phyloP scores from a whole-genome alignment of 2,329 filamentous ascomycete species.

The Apiospora kogelbergensis region DNA sequence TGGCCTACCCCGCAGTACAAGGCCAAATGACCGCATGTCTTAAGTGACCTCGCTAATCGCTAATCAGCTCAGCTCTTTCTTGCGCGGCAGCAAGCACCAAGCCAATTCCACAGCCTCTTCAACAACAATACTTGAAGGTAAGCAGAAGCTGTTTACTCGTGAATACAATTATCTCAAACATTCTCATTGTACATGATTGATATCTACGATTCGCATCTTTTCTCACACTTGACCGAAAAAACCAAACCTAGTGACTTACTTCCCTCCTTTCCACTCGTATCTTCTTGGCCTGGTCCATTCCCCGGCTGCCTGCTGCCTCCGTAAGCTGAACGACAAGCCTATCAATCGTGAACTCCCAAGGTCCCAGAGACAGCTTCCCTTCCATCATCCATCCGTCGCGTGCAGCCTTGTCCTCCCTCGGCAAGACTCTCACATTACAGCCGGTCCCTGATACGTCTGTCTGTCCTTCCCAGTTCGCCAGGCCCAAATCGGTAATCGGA shows the following conservation, averaged over 20 bases:
- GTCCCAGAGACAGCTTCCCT: not conserved
- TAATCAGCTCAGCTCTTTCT: not conserved
- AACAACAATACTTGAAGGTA: not conserved
- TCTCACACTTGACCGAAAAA: not conserved
- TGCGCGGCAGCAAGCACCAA: not conserved
- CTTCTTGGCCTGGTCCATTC: not conserved
- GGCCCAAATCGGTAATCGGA: not conserved
- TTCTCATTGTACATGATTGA: not conserved
- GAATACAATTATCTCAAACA: not conserved
- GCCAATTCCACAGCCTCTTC: not conserved
- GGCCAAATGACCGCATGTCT: constrained; percentile 6
- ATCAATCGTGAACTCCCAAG: not conserved
- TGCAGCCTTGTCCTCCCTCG: not conserved
- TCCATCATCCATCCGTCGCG: not conserved
- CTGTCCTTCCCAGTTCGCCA: not conserved
- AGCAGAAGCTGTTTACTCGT: not conserved
- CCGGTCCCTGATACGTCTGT: no score
- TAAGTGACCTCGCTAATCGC: not conserved
- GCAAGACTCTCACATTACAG: no score
- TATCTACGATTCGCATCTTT: not conserved
- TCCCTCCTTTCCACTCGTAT: not conserved
- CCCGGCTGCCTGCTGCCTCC: not conserved
- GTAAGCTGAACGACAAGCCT: not conserved
- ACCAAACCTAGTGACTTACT: not conserved
- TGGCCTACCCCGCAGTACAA: constrained; percentile 1